Evolutionary conservation across 2,329 filamentous ascomycete genomes (phyloP).

Genomic region (Tolypocladium tropicale): DNA sequence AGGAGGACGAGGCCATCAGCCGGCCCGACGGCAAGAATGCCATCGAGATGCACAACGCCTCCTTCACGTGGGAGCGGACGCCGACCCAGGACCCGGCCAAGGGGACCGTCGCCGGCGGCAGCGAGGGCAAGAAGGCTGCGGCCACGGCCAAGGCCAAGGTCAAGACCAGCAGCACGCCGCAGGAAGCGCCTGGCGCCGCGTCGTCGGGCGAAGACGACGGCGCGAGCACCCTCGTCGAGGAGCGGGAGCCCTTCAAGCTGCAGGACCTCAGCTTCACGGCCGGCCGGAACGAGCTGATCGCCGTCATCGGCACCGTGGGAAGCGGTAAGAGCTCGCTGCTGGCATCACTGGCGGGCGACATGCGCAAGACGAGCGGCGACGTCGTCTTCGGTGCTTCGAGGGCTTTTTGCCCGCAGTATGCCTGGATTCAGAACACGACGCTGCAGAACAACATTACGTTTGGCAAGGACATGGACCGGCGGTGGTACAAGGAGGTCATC

Average conservation of each 20-base stretch:
- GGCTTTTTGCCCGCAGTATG: conserved; percentile 91
- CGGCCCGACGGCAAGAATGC: conserved; percentile 53
- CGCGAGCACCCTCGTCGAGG: conserved; percentile 45
- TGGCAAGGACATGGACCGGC: conserved; percentile 63
- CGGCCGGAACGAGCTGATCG: conserved; percentile 66
- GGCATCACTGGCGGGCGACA: conserved; percentile 83
- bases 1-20: conserved; percentile 55
- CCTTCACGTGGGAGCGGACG: conserved; percentile 79
- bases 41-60: conserved; percentile 60
- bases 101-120: conserved; percentile 23
- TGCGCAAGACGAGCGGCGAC: conserved; percentile 71
- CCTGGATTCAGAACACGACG: conserved; percentile 92
- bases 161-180: conserved; percentile 18
- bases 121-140: conserved; percentile 28
- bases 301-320: conserved; percentile 80
- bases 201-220: conserved; percentile 34
- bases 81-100: conserved; percentile 43
- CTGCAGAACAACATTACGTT: conserved; percentile 87
- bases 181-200: conserved; percentile 14
- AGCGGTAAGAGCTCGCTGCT: conserved; percentile 87
- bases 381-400: conserved; percentile 68
- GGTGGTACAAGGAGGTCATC: conserved; percentile 79
- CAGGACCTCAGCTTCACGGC: conserved; percentile 57
- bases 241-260: conserved; percentile 61
- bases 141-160: conserved; percentile 23